phyloP scores from a whole-genome alignment of 495 filamentous ascomycete species.

The Jackrogersella multiformis region DNA sequence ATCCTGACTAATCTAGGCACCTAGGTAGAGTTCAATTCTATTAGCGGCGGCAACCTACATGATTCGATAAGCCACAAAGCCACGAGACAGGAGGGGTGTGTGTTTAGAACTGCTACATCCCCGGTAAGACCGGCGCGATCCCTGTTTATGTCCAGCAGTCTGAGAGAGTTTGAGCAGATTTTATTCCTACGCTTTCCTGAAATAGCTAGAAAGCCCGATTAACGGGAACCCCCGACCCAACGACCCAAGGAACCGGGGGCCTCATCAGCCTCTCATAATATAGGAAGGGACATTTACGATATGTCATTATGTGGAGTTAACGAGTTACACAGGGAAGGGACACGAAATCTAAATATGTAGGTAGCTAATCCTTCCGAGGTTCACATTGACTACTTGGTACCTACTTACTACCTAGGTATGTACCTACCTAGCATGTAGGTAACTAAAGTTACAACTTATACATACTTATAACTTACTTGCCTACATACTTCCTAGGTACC shows the following conservation, averaged over 20 bases:
- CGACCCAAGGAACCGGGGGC: constrained; percentile 10
- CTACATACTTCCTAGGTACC: too few species aligned
- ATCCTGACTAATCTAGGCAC: too few species aligned
- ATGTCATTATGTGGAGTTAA: neutral
- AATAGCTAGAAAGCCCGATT: constrained; percentile 3
- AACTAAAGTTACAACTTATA: too few species aligned
- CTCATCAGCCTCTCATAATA: constrained; percentile 23
- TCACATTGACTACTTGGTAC: too few species aligned
- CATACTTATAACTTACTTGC: too few species aligned
- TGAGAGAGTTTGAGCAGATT: constrained; percentile 37
- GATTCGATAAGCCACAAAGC: neutral
- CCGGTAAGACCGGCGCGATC: constrained; percentile 3
- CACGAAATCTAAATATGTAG: too few species aligned
- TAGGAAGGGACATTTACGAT: neutral
- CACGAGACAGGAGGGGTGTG: neutral
- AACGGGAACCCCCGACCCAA: neutral
- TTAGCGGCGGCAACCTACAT: constrained; percentile 1
- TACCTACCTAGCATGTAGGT: too few species aligned
- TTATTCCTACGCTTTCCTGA: constrained; percentile 24
- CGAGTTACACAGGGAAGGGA: too few species aligned
- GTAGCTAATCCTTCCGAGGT: too few species aligned
- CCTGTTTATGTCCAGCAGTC: neutral
- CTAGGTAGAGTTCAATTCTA: neutral
- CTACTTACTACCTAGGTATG: too few species aligned
- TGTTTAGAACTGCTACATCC: neutral